Percentiles rank a stretch among this genome's conserved stretches.
Conservation (phyloP, 768 basidiomycete species). For the Boletus pseudopeckii region DNA sequence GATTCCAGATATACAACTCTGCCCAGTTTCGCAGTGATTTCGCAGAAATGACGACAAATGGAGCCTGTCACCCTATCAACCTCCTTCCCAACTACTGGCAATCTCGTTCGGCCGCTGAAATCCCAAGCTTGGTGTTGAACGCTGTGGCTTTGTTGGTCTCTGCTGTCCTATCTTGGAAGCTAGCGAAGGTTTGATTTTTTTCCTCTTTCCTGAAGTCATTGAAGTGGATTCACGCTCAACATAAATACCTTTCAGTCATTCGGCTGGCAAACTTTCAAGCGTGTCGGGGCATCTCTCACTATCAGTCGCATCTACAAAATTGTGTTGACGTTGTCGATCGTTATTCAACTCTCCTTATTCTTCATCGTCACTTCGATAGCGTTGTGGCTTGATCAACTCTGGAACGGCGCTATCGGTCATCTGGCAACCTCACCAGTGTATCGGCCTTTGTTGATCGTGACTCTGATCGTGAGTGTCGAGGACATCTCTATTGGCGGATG, state of each 20-base stretch:
- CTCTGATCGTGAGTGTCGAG: slow-evolving; percentile 51
- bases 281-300: slow-evolving; percentile 47
- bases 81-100: slow-evolving; percentile 67
- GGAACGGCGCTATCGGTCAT: slow-evolving; percentile 60
- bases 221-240: no score
- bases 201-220: no score
- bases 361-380: slow-evolving; percentile 69
- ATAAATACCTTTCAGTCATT: slow-evolving; percentile 44
- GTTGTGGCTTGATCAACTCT: slow-evolving; percentile 76
- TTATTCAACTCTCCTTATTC: slow-evolving; percentile 73
- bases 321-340: slow-evolving; percentile 65
- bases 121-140: slow-evolving; percentile 62
- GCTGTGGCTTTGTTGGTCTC: slow-evolving; percentile 57
- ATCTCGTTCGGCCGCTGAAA: slow-evolving; percentile 56
- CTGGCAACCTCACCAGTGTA: slow-evolving; percentile 49
- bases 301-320: slow-evolving; percentile 76
- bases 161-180: slow-evolving; percentile 63
- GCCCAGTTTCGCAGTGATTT: slow-evolving; percentile 41
- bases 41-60: slow-evolving; percentile 49
- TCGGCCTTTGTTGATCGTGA: slow-evolving; percentile 51
- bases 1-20: slow-evolving; percentile 62
- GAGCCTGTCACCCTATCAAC: slow-evolving; percentile 55
- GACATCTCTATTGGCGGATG: neutral
- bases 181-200: slow-evolving; percentile 55
- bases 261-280: slow-evolving; percentile 88